These are phyloP conservation scores for Pseudocercospora eumusae DNA, from an alignment of 2,329 filamentous ascomycete genomes.

Conservation along the genomic window DNA sequence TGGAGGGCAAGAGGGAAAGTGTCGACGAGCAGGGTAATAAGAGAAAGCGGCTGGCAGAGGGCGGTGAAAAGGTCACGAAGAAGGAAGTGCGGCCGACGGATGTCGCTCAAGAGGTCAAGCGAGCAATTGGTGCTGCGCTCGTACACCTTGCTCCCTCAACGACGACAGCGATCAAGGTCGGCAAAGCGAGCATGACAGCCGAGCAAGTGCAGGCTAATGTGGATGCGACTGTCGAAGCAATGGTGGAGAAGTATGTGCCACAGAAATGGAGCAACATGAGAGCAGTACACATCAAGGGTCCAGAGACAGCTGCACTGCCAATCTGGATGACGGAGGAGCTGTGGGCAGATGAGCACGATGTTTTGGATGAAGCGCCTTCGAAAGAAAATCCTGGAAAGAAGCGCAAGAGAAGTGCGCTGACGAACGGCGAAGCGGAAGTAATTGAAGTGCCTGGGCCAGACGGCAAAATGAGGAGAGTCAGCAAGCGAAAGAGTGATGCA, in stretches of 20 bases:
- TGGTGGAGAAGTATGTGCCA: slow-evolving; percentile 78
- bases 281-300: slow-evolving; percentile 85
- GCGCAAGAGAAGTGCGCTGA: slow-evolving; percentile 38
- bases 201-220: slow-evolving; percentile 81
- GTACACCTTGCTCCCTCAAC: slow-evolving; percentile 77
- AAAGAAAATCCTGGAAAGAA: slow-evolving; percentile 39
- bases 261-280: slow-evolving; percentile 86
- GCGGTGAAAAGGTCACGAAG: slow-evolving; percentile 43
- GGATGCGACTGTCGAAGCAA: slow-evolving; percentile 65
- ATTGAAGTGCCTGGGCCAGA: slow-evolving; percentile 39
- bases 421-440: slow-evolving; percentile 28
- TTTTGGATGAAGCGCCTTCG: slow-evolving; percentile 57
- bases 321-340: slow-evolving; percentile 92
- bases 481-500: slow-evolving; percentile 28
- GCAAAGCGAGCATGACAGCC: slow-evolving; percentile 70
- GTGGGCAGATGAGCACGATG: slow-evolving; percentile 76
- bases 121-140: slow-evolving; percentile 72
- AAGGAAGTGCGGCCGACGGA: slow-evolving; percentile 61
- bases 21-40: slow-evolving; percentile 56
- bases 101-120: slow-evolving; percentile 78
- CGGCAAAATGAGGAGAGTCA: slow-evolving; percentile 38
- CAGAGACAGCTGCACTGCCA: slow-evolving; percentile 84
- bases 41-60: slow-evolving; percentile 46
- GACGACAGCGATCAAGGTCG: slow-evolving; percentile 79
- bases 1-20: slow-evolving; percentile 58